These are phyloP conservation scores for Volutella citrinella DNA, from an alignment of 2,329 filamentous ascomycete species.

Conservation along the genomic window DNA sequence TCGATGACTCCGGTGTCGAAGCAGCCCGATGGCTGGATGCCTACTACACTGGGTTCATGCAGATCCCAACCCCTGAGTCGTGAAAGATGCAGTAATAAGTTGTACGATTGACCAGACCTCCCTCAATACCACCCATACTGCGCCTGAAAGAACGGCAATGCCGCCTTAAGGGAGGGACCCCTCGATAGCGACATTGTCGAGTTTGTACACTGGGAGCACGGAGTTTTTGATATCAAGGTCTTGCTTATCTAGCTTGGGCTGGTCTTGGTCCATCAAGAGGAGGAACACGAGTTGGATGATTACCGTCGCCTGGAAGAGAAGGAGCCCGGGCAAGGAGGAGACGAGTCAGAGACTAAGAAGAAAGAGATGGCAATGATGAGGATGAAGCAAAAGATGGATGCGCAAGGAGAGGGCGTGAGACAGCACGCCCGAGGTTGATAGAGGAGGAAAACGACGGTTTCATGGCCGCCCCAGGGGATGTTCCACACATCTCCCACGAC, in stretches of 20 bases:
- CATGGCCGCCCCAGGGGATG: constrained; percentile 11
- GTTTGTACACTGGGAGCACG: constrained; percentile 21
- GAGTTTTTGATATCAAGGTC: constrained; percentile 19
- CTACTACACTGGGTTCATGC: constrained; percentile 54
- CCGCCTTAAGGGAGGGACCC: constrained; percentile 10
- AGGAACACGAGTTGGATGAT: constrained; percentile 7
- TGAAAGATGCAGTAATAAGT: constrained; percentile 9
- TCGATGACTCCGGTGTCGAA: constrained; percentile 48
- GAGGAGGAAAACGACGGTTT: constrained; percentile 9
- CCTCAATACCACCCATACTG: constrained; percentile 5
- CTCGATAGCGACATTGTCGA: constrained; percentile 14
- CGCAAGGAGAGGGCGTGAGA: constrained; percentile 4
- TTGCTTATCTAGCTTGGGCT: constrained; percentile 12
- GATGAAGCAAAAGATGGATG: constrained; percentile 4
- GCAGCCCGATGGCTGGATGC: constrained; percentile 53
- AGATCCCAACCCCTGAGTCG: constrained; percentile 39
- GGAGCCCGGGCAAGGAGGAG: too few relatives aligned
- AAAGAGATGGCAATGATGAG: constrained; percentile 10
- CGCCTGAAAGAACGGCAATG: constrained; percentile 10
- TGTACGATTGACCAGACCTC: constrained; percentile 17
- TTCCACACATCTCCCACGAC: constrained; percentile 9
- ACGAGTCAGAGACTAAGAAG: too few relatives aligned
- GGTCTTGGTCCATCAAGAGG: constrained; percentile 9
- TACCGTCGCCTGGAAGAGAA: constrained; percentile 6
- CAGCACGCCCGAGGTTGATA: constrained; percentile 12